Conservation (phyloP, 192 early-diverging fungal genomes). For the Phycomyces blakesleeanus region DNA sequence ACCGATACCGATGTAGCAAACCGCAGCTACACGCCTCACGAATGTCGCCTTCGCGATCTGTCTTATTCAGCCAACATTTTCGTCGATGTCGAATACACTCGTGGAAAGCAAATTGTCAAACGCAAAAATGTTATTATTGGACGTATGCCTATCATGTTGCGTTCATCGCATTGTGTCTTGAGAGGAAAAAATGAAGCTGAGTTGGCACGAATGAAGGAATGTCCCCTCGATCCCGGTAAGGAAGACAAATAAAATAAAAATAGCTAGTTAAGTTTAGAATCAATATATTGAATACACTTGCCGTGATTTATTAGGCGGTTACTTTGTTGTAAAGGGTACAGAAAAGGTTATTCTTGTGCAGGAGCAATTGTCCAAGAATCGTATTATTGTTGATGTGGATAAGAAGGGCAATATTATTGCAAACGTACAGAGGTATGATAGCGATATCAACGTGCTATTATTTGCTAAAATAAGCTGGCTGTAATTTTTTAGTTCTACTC, state of each 20-base stretch:
- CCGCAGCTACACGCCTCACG: constrained; percentile 84
- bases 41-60: constrained; percentile 93
- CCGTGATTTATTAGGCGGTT: constrained; percentile 57
- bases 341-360: constrained; percentile 98
- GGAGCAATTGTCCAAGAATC: constrained; percentile 97
- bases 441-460: not conserved
- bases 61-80: constrained; percentile 91
- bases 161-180: constrained; percentile 80
- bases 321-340: constrained; percentile 93
- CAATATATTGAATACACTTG: too few species aligned
- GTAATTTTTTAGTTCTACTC: constrained; percentile 86
- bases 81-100: constrained; percentile 91
- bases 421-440: constrained; percentile 67
- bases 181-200: constrained; percentile 74
- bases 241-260: too few species aligned
- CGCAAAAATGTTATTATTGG: constrained; percentile 83
- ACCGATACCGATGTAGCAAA: constrained; percentile 70
- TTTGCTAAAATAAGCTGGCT: too few species aligned
- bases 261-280: too few species aligned
- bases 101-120: constrained; percentile 75
- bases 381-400: constrained; percentile 93
- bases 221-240: constrained; percentile 94
- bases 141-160: constrained; percentile 95
- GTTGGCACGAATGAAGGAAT: constrained; percentile 86
- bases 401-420: constrained; percentile 78